Percentiles rank a stretch among this genome's conserved stretches.
Conservation (phyloP, 1,139 yeast genomes). For the Pichia sp. region DNA sequence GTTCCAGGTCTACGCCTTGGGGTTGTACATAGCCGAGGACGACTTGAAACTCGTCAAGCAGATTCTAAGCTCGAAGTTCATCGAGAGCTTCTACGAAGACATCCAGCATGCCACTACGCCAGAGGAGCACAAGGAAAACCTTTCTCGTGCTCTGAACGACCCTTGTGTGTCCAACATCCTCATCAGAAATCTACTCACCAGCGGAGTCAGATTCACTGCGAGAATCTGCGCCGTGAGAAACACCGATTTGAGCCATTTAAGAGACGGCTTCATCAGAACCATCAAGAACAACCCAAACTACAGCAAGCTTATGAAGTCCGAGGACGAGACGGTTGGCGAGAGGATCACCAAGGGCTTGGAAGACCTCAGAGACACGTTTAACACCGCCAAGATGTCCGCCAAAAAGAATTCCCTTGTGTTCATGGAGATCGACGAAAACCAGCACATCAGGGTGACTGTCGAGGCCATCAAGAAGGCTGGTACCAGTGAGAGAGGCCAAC, state of each 20-base stretch:
- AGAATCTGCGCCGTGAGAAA: constrained; percentile 80
- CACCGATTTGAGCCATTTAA: constrained; percentile 83
- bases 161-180: constrained; percentile 51
- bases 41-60: constrained; percentile 47
- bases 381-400: constrained; percentile 51
- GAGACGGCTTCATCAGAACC: constrained; percentile 84
- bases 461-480: constrained; percentile 25
- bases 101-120: constrained; percentile 11
- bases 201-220: constrained; percentile 61
- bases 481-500: constrained; percentile 13
- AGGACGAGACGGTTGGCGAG: constrained; percentile 31
- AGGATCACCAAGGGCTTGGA: constrained; percentile 48
- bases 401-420: constrained; percentile 59
- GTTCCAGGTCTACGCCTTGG: constrained; percentile 86
- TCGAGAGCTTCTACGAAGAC: constrained; percentile 30
- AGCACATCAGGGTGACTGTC: constrained; percentile 45
- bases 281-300: constrained; percentile 53
- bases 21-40: constrained; percentile 62
- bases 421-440: constrained; percentile 44
- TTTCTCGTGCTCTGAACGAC: constrained; percentile 54
- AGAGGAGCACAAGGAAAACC: constrained; percentile 42
- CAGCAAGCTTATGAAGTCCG: constrained; percentile 32
- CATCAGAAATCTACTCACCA: constrained; percentile 51
- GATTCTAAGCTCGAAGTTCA: constrained; percentile 41
- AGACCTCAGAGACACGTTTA: constrained; percentile 49